Evolutionary conservation across 208 protist genomes (phyloP).

Genomic region (Leishmania gerbilli): DNA sequence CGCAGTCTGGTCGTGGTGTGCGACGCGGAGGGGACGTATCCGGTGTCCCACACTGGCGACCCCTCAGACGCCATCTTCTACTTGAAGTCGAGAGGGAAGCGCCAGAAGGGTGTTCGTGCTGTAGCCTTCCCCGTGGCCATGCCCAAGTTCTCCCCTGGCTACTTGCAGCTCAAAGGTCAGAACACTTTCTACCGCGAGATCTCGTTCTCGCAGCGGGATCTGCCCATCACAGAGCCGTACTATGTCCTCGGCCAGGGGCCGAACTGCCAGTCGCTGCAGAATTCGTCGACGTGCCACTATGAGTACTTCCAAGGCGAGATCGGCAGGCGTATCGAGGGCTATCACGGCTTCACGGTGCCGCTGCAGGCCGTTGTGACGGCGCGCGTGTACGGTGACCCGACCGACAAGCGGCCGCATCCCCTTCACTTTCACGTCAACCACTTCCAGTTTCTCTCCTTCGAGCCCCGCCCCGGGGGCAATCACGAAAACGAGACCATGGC

Average conservation of each 20-base stretch:
- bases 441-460: slow-evolving; percentile 78
- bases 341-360: slow-evolving; percentile 75
- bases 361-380: slow-evolving; percentile 61
- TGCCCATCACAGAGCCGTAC: slow-evolving; percentile 41
- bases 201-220: slow-evolving; percentile 63
- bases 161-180: slow-evolving; percentile 37
- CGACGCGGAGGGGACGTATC: slow-evolving; percentile 39
- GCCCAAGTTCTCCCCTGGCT: slow-evolving; percentile 46
- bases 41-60: slow-evolving; percentile 44
- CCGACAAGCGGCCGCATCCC: slow-evolving; percentile 71
- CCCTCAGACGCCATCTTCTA: slow-evolving; percentile 56
- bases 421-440: slow-evolving; percentile 90
- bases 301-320: slow-evolving; percentile 66
- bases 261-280: slow-evolving; percentile 61
- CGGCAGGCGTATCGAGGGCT: slow-evolving; percentile 28
- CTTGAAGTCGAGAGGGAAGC: slow-evolving; percentile 28
- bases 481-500: slow-evolving; percentile 76
- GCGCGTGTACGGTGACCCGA: slow-evolving; percentile 72
- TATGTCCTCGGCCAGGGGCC: slow-evolving; percentile 77
- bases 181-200: slow-evolving; percentile 44
- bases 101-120: neutral
- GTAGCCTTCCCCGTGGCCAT: slow-evolving; percentile 49
- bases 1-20: slow-evolving; percentile 60
- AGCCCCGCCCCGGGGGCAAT: slow-evolving; percentile 58
- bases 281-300: slow-evolving; percentile 64